Conservation (phyloP, 2,329 filamentous ascomycete species). For the Thelonectria rubi region DNA sequence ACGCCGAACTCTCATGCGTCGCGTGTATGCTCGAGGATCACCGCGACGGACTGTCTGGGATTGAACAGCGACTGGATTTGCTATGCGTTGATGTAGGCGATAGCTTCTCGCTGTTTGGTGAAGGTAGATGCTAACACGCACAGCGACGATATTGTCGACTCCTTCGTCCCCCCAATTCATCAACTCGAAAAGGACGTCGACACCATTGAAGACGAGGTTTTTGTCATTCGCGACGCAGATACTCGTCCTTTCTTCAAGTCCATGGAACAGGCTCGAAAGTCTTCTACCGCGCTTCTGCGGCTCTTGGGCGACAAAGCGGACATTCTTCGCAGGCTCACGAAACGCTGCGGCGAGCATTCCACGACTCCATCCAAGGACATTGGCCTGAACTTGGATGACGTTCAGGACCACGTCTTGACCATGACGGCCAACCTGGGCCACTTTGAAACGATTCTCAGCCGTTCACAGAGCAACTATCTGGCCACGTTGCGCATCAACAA, state of each 20-base stretch:
- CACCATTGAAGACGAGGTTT: conserved; percentile 93
- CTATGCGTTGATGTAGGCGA: conserved; percentile 91
- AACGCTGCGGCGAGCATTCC: conserved; percentile 98
- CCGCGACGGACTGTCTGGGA: conserved; percentile 93
- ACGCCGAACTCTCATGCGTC: conserved; percentile 84
- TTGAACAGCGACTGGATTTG: conserved; percentile 98
- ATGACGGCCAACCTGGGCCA: conserved; percentile 98
- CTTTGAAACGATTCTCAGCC: conserved; percentile 96
- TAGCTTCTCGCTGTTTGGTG: background rate
- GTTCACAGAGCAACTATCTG: conserved; percentile 94
- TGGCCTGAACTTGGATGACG: conserved; percentile 94
- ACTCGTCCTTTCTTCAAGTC: conserved; percentile 86
- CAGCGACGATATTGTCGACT: conserved; percentile 96
- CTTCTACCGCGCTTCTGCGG: conserved; percentile 91
- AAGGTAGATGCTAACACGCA: conserved; percentile 35
- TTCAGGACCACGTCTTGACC: conserved; percentile 98
- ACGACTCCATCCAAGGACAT: conserved; percentile 96
- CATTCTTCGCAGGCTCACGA: conserved; percentile 95
- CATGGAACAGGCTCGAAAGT: conserved; percentile 91
- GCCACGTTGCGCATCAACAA: conserved; percentile 93
- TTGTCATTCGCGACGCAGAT: conserved; percentile 89
- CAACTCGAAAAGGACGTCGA: conserved; percentile 90
- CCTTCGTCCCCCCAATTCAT: conserved; percentile 90
- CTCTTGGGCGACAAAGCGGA: conserved; percentile 96
- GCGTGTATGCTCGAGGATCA: conserved; percentile 90